Conservation (phyloP, 2,329 filamentous ascomycete genomes). For the Pseudogymnoascus sp. region DNA sequence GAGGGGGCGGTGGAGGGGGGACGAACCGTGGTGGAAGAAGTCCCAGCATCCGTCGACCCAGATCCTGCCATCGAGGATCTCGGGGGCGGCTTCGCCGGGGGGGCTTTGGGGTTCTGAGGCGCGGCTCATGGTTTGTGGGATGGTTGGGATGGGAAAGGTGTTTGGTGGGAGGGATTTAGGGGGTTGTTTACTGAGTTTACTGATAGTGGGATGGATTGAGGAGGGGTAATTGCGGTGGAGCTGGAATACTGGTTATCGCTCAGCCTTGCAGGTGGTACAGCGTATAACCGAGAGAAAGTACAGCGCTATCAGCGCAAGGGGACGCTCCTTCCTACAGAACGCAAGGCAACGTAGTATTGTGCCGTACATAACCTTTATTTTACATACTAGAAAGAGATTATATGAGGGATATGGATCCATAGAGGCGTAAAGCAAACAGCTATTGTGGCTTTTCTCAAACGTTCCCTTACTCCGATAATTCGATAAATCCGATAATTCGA, state of each 20-base stretch:
- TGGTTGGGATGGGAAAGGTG: not conserved
- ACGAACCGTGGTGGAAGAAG: conserved; percentile 88
- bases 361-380: not conserved
- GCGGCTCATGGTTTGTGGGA: not conserved
- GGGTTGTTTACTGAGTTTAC: conserved; percentile 4
- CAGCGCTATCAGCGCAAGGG: not conserved
- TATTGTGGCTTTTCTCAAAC: not conserved
- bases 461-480: not conserved
- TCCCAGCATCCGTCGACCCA: conserved; percentile 99
- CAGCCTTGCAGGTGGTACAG: conserved; percentile 5
- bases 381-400: not conserved
- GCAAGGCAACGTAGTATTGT: not conserved
- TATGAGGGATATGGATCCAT: not conserved
- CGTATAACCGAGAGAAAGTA: not conserved
- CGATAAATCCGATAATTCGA: not conserved
- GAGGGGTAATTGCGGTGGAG: conserved; percentile 2
- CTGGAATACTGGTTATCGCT: not conserved
- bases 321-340: not conserved
- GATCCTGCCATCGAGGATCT: conserved; percentile 58
- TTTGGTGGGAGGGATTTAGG: not conserved
- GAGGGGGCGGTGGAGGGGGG: not conserved
- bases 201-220: conserved; percentile 8
- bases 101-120: conserved; percentile 14
- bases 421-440: not conserved
- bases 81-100: conserved; percentile 25